Evolutionary conservation across 1,284 basidiomycete genomes (phyloP), one percentile per base, ranked within the genome.

Genomic region (Neolentinus lepideus): DNA sequence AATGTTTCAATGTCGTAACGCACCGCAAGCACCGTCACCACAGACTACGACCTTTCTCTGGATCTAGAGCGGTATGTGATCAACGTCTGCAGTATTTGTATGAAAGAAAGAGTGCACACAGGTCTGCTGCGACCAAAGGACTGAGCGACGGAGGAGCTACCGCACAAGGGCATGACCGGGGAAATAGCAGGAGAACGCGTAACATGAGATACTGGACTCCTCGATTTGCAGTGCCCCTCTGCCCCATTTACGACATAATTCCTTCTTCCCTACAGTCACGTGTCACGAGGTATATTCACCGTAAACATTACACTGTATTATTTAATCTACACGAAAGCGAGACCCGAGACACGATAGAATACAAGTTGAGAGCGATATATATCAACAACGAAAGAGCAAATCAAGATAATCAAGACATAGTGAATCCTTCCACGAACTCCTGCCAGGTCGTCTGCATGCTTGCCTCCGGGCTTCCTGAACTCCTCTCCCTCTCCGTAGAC

Each of bases 1-100:
- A 58, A 59, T 51, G 51, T 31, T 38, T 35, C 53, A 58, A 60
- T 53, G 51, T 59, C 56, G 58, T 62, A 45, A 66, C 75, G 56
- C 67, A 85, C 94, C 94, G 64, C 90, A 94, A 52, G 93, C 94
- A 62, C 94, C 94, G 71, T 98, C 94, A 36, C 94, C 94, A 58
- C 93, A 86, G 6, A 97, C 86, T 1, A 91, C 88, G 4, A 90
- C 77, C 71, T 91, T 90, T 45, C 84, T 75, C 66, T 83, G 80
- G 50, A 87, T 65, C 81, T 84, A 56, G n/a, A 54, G 29, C 29
- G 43, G 53, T 46, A 35, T 19, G 33, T 21, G 25, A 52, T 50
- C 31, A 56, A 51, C 38, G 38, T 43, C 38, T 21, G 19, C 38
- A 21, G 19, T n/a, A 9, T 6, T 3, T 4, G 19, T 4, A 21